Percentiles rank a stretch among this genome's conserved stretches.
These are phyloP conservation scores for Gomphus sp. DNA, from an alignment of 1,284 basidiomycete species.

Conservation along the genomic window DNA sequence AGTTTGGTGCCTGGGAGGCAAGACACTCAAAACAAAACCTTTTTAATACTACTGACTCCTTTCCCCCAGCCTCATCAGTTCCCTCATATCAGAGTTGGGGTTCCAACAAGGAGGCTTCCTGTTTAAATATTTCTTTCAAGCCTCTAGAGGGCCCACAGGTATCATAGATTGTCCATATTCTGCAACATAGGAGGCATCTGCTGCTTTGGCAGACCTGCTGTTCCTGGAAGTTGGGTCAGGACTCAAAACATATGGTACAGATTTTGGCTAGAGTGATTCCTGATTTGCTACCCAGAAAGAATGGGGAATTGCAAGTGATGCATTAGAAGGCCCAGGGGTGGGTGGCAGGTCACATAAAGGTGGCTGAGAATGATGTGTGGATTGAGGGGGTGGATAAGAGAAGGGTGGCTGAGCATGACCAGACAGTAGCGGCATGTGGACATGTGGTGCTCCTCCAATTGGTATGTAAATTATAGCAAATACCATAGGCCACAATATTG, in stretches of 20 bases:
- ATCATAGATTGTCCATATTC: background rate
- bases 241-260: background rate
- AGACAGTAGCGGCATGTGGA: background rate
- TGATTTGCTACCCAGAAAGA: background rate
- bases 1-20: conserved; percentile 4
- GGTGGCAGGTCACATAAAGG: background rate
- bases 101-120: background rate
- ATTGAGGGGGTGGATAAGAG: background rate
- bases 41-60: background rate
- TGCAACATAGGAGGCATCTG: background rate
- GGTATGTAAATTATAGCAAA: conserved; percentile 1
- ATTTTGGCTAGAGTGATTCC: background rate
- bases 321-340: background rate
- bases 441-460: background rate
- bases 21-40: conserved; percentile 7
- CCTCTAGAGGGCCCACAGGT: conserved; percentile 1
- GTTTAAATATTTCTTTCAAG: background rate
- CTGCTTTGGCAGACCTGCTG: background rate
- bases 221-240: background rate
- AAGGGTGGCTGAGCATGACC: background rate
- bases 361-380: too few relatives aligned
- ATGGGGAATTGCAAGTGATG: background rate
- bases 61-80: conserved; percentile 1
- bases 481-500: background rate
- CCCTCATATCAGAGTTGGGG: too few relatives aligned